Base-by-base conservation (phyloP, 768 basidiomycete species). In the Boletus subparvulus region DNA sequence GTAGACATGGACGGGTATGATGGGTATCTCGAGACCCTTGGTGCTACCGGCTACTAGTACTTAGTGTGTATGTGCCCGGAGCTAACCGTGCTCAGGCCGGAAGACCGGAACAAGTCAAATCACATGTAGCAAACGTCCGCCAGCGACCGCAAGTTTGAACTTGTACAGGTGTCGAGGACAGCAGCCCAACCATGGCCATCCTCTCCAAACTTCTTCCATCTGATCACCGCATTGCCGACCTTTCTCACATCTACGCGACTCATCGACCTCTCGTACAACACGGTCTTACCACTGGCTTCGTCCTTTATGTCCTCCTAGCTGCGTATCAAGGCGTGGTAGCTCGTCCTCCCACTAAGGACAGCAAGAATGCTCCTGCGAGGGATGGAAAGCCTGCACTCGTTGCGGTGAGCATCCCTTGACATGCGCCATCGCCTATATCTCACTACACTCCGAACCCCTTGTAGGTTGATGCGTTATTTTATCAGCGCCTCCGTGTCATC, bases 381-480 rank as follows among this genome's bases (percentile, higher is more conserved):
- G 56, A 73, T 33, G 77, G 77, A 50, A 84, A 79, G 64, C 72
- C 80, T 26, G 74, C 82, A 6, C 79, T 81, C 59, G 90, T 92
- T 35, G 89, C 89, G 33, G 91, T 91, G 61, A 68, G 85, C 73
- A 30, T 52, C 39, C 46, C 42, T 21, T 13, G 37, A 8, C 12
- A 16, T 24, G 13, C 40, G 17, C 4, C 17, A 6, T 26, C 3
- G 4, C 40, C 28, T 10, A 21, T 50, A 56, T 44, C 39, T 48
- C n/a, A 40, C 8, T 30, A 33, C n/a, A 21, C 37, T 33, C 3
- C 8, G 2, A 17, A 14, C 11, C 2, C 39, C 14, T 47, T 21
- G 28, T 65, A 94, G 87, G 88, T 96, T n/a, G 96, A 98, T 71
- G 90, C 90, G 2, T 69, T 92, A 19, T 98, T 98, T 75, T 95